A percentile compares a stretch with the other conserved stretches of the same genome.
Conservation (phyloP, 805 yeast species). For the Hanseniaspora singularis region DNA sequence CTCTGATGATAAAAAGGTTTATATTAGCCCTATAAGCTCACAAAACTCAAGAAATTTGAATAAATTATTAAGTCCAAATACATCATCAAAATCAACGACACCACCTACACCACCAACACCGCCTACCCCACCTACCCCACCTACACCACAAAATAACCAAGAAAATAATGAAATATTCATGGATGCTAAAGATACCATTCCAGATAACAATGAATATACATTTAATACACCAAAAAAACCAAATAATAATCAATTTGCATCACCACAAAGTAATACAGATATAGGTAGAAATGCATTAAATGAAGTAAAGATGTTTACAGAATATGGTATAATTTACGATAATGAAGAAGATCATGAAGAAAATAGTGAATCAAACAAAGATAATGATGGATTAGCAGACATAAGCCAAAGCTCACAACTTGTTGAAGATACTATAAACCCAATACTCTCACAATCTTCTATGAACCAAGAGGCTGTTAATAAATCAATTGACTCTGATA, state of each 20-base stretch:
- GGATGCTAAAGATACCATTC: slow-evolving; percentile 4
- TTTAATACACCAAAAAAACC: slow-evolving; percentile 18
- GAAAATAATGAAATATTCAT: background rate
- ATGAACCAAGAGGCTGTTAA: too few relatives aligned
- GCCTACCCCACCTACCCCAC: background rate
- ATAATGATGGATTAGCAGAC: slow-evolving; percentile 10
- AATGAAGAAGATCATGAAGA: slow-evolving; percentile 18
- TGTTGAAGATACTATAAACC: slow-evolving; percentile 15
- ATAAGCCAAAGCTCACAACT: slow-evolving; percentile 15
- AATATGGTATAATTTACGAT: slow-evolving; percentile 25
- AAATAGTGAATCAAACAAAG: slow-evolving; percentile 14
- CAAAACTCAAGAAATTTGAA: too few relatives aligned
- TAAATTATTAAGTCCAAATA: too few relatives aligned
- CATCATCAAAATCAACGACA: slow-evolving; percentile 6
- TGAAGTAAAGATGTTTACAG: slow-evolving; percentile 27
- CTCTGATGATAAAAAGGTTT: too few relatives aligned
- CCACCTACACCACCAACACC: background rate
- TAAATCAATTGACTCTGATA: background rate
- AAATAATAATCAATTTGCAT: slow-evolving; percentile 10
- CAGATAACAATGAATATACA: slow-evolving; percentile 2
- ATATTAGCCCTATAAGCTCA: too few relatives aligned
- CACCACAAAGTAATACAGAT: slow-evolving; percentile 11
- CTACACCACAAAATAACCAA: background rate
- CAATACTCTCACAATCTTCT: slow-evolving; percentile 7
- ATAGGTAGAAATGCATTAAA: slow-evolving; percentile 17